Evolutionary conservation across 768 basidiomycete genomes (phyloP), one percentile per base, ranked within the genome.

Genomic region (Calocera cornea): DNA sequence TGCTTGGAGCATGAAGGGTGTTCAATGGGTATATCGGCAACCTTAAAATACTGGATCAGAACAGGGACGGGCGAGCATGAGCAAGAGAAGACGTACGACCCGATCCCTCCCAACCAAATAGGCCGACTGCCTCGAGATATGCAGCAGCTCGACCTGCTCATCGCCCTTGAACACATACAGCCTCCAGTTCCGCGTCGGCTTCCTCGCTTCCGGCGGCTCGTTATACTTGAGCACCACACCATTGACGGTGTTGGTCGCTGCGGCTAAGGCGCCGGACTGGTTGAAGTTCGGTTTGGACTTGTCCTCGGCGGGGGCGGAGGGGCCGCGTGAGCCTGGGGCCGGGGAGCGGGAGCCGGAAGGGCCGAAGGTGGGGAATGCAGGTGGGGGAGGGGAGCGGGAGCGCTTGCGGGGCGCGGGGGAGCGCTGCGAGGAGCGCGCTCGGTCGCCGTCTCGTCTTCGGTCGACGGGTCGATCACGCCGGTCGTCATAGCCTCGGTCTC

Each of bases 1-100:
- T 99, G 97, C 74, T 99, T 99, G 0, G 97, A 98, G 71, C 92
- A 93, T 5, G 95, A 98, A 1, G 95, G 95, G 74, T 99, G 97
- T 68, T 97, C 93, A 44, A 97, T 79, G 17, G 89, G 82, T 70
- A 99, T 92, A 66, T 83, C 82, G 31, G 76, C 79, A 34, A 82
- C 78, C 80, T 80, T 68, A 12, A 7, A 31, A 2, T 17, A 11
- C 31, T 41, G 40, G 34, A 66, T 50, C 77, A 79, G 8, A 79
- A 74, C 31, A 73, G 74, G 66, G 79, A 27, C 78, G 70, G 0
- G 79, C 79, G 14, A 78, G 31, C 16, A n/a, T 31, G 19, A 33
- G 41, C 27, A 36, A 22, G 38, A 38, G 0, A 16, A 2, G 16
- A 70, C 88, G 83, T 33, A 97, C 92, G 24, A 89, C 80, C 31